Conservation (phyloP, 140 eudicot genomes). For the Flaveria floridana region DNA sequence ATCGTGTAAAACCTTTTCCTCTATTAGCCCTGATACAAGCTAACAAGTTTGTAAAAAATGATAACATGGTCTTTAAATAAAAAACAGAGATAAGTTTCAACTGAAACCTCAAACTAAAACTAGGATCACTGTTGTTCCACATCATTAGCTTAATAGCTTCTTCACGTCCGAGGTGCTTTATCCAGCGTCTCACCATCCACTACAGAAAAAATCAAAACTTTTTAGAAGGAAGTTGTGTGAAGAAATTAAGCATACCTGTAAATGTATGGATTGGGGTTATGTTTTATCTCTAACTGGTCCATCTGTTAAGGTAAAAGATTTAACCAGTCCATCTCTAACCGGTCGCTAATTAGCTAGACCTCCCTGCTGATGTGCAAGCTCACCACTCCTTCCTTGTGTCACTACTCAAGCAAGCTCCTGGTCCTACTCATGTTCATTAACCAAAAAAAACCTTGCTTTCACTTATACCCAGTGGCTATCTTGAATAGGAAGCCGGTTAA, state of each 20-base stretch:
- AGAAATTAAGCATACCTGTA: background rate
- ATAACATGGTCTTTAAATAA: slow-evolving; percentile 20
- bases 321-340: background rate
- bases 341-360: background rate
- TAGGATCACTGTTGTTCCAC: slow-evolving; percentile 85
- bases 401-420: background rate
- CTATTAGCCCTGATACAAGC: slow-evolving; percentile 67
- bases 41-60: slow-evolving; percentile 17
- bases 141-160: slow-evolving; percentile 78
- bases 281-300: background rate
- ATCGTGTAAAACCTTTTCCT: slow-evolving; percentile 72
- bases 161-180: slow-evolving; percentile 64
- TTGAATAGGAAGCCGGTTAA: background rate
- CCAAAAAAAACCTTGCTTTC: background rate
- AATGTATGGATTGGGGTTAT: background rate
- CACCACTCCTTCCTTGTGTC: background rate
- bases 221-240: background rate
- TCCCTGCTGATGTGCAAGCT: background rate
- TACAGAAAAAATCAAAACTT: slow-evolving; percentile 24
- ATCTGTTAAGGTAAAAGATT: background rate
- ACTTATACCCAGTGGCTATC: background rate
- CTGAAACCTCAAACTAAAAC: slow-evolving; percentile 72
- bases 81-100: background rate
- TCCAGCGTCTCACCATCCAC: slow-evolving; percentile 99
- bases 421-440: background rate